Conservation (phyloP, 1,284 basidiomycete species). For the Schizophyllum commune region DNA sequence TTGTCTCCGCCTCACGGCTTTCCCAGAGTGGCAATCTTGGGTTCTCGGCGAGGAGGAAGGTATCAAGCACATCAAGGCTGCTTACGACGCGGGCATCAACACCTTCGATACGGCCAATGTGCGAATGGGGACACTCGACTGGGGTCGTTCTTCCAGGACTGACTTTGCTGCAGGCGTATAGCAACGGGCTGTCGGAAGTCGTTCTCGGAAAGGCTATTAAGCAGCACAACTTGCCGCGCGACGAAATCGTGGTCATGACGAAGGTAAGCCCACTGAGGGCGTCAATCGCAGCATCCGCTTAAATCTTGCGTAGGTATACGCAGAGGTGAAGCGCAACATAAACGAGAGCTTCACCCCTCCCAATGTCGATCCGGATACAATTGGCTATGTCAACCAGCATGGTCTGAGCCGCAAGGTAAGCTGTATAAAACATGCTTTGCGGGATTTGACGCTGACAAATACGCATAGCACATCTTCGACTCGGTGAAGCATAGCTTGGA, state of each 20-base stretch:
- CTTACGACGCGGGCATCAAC: constrained; percentile 58
- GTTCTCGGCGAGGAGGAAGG: constrained; percentile 3
- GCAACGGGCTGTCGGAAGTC: constrained; percentile 61
- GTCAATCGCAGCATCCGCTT: no score
- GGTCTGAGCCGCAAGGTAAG: constrained; percentile 43
- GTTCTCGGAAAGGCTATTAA: constrained; percentile 78
- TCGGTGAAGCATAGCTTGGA: constrained; percentile 57
- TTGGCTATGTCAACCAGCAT: constrained; percentile 53
- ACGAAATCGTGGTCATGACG: constrained; percentile 74
- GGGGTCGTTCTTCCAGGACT: neutral
- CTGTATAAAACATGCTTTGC: no score
- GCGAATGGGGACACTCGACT: constrained; percentile 3
- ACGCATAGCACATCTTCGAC: constrained; percentile 62
- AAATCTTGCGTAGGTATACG: constrained; percentile 33
- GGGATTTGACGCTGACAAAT: no score
- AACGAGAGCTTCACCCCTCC: constrained; percentile 10
- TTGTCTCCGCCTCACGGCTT: no score
- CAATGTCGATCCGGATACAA: constrained; percentile 25
- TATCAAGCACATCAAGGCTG: constrained; percentile 14
- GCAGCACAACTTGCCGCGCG: constrained; percentile 58
- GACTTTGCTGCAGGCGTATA: constrained; percentile 55
- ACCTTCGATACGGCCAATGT: constrained; percentile 64
- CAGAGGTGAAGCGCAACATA: constrained; percentile 24
- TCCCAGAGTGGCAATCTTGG: constrained; percentile 1
- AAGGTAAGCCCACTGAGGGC: no score